Evolutionary conservation across 257 asterid genomes (phyloP), one percentile per base, ranked within the genome.

Genomic region (Ilex aquifolium): DNA sequence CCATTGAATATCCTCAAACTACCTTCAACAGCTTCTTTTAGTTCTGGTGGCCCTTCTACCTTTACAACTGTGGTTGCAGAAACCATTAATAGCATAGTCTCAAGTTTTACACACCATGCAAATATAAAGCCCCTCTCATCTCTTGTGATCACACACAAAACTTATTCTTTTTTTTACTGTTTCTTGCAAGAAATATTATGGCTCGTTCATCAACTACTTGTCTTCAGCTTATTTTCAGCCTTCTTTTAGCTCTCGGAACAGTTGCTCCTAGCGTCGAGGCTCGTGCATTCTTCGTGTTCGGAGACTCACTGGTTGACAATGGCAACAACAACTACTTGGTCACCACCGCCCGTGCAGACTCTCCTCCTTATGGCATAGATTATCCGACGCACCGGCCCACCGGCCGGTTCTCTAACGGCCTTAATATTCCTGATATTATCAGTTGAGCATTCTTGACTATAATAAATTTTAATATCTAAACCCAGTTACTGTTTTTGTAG

Each of bases 351-450:
- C 69, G 84, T 44, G 84, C 84, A 1, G 84, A 79, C 62, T 57
- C 79, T 6, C 79, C 81, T 15, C 84, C 84, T 48, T 79, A 79
- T 58, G 84, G 84, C 56, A 31, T 76, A 46, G 81, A 76, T 56
- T 76, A 60, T 61, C 81, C 81, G 16, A 51, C 70, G 21, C 50
- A 50, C 0, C 61, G 75, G 10, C 66, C 84, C 7, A 79, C 84
- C 31, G 84, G 84, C 32, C 84, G 84, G n/a, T 75, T 79, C 81
- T 79, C 81, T 31, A 79, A 79, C 57, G 84, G 84, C 79, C 62
- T 57, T 55, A 79, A 76, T 69, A 79, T 79, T 39, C 81, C 84
- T 42, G 84, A 79, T 64, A 13, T 79, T 62, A 76, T 79, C 76
- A 76, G 84, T 68, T 65, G 72, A 60, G 72, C 14, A n/a, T 3